phyloP scores from a whole-genome alignment of 2,329 filamentous ascomycete genomes.

The Chaetomium strumarium region DNA sequence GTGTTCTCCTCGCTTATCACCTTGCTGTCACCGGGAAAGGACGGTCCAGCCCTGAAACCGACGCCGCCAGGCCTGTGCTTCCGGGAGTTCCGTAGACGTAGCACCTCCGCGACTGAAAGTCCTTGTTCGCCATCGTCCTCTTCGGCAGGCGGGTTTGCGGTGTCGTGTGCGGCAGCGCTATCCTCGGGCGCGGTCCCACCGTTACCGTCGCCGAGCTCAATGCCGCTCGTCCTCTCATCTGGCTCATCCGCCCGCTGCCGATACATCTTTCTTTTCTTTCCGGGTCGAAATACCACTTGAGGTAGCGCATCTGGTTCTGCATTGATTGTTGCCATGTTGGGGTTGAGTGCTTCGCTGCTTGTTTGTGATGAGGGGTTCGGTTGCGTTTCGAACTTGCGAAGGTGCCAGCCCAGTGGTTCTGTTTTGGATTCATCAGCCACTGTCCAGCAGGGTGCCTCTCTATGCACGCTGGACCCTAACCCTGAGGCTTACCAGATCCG shows the following conservation, averaged over 20 bases:
- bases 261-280: slow-evolving; percentile 56
- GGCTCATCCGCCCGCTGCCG: slow-evolving; percentile 42
- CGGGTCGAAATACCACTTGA: slow-evolving; percentile 46
- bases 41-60: slow-evolving; percentile 42
- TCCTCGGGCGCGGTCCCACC: slow-evolving; percentile 12
- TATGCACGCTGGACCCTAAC: too few relatives aligned
- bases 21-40: slow-evolving; percentile 21
- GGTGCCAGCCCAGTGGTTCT: too few relatives aligned
- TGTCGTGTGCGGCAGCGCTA: slow-evolving; percentile 13
- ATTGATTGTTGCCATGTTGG: slow-evolving; percentile 15
- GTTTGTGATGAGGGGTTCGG: background rate
- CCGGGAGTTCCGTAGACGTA: slow-evolving; percentile 48
- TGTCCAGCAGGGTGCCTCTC: too few relatives aligned
- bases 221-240: slow-evolving; percentile 11
- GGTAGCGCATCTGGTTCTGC: slow-evolving; percentile 24
- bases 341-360: background rate
- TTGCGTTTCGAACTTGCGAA: too few relatives aligned
- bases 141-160: background rate
- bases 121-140: slow-evolving; percentile 30
- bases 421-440: too few relatives aligned
- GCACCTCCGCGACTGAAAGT: slow-evolving; percentile 43
- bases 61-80: slow-evolving; percentile 49
- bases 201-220: background rate
- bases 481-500: too few relatives aligned
- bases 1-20: slow-evolving; percentile 24